Evolutionary conservation across 208 protist genomes (phyloP).

Genomic region (Acanthamoeba castellanii): DNA sequence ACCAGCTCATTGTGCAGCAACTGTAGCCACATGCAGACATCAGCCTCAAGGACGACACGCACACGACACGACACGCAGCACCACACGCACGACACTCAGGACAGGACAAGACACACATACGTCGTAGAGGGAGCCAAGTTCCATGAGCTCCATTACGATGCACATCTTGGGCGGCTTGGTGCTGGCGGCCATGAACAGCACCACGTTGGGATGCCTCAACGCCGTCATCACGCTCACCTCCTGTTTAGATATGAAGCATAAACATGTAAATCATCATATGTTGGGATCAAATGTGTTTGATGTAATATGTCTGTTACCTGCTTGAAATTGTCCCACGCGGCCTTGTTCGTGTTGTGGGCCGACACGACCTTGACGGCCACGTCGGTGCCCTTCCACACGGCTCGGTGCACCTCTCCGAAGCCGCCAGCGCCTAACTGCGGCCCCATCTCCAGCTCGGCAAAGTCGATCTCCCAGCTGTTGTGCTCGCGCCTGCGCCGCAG

Average conservation of each 20-base stretch:
- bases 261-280: too few relatives aligned
- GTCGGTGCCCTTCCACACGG: slow-evolving; percentile 70
- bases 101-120: background rate
- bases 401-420: slow-evolving; percentile 53
- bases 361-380: slow-evolving; percentile 67
- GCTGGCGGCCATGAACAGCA: slow-evolving; percentile 85
- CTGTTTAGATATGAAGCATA: background rate
- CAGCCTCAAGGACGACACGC: background rate
- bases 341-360: background rate
- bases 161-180: slow-evolving; percentile 42
- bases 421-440: slow-evolving; percentile 17
- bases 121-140: slow-evolving; percentile 54
- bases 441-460: slow-evolving; percentile 54
- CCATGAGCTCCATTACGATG: slow-evolving; percentile 71
- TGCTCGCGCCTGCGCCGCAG: background rate
- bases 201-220: slow-evolving; percentile 83
- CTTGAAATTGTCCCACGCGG: slow-evolving; percentile 47
- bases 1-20: slow-evolving; percentile 61
- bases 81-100: too few relatives aligned
- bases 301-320: too few relatives aligned
- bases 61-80: too few relatives aligned
- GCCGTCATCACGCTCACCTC: slow-evolving; percentile 82
- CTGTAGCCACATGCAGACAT: background rate
- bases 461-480: slow-evolving; percentile 69
- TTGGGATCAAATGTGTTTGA: too few relatives aligned